phyloP scores from a whole-genome alignment of 1,284 basidiomycete genomes.

The Pseudozyma pruni region DNA sequence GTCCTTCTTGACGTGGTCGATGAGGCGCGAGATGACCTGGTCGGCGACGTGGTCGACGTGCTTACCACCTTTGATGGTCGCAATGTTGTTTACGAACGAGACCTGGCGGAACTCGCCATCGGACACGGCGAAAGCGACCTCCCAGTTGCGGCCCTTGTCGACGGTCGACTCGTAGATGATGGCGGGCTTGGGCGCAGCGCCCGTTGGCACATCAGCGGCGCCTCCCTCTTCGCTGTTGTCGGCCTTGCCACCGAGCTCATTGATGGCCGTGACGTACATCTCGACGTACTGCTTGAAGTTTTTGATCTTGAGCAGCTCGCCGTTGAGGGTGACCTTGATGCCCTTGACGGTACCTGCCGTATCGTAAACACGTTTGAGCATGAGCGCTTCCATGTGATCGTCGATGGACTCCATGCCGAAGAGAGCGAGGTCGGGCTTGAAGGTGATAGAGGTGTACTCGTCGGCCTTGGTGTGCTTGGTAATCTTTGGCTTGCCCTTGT shows the following conservation, averaged over 20 bases:
- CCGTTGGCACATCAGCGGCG: slow-evolving; percentile 71
- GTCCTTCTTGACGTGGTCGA: slow-evolving; percentile 89
- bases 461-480: slow-evolving; percentile 79
- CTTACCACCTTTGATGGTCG: slow-evolving; percentile 95
- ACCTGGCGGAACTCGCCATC: slow-evolving; percentile 83
- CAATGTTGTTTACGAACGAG: slow-evolving; percentile 97
- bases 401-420: slow-evolving; percentile 95
- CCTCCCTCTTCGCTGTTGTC: slow-evolving; percentile 24
- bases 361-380: slow-evolving; percentile 96
- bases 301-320: slow-evolving; percentile 90
- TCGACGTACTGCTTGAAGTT: slow-evolving; percentile 98
- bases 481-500: slow-evolving; percentile 84
- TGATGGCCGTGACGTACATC: slow-evolving; percentile 75
- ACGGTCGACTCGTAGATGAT: slow-evolving; percentile 85
- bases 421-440: slow-evolving; percentile 88
- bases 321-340: slow-evolving; percentile 92
- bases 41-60: slow-evolving; percentile 89
- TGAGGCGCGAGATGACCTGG: slow-evolving; percentile 81
- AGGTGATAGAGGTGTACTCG: slow-evolving; percentile 94
- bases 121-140: slow-evolving; percentile 93
- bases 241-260: slow-evolving; percentile 65
- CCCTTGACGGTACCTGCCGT: slow-evolving; percentile 94
- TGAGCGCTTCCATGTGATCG: slow-evolving; percentile 86
- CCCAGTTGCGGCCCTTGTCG: slow-evolving; percentile 79
- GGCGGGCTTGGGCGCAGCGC: slow-evolving; percentile 78